Evolutionary conservation across 1,284 basidiomycete genomes (phyloP), one percentile per base, ranked within the genome.

Genomic region (Anthracocystis panici-leucophaei): DNA sequence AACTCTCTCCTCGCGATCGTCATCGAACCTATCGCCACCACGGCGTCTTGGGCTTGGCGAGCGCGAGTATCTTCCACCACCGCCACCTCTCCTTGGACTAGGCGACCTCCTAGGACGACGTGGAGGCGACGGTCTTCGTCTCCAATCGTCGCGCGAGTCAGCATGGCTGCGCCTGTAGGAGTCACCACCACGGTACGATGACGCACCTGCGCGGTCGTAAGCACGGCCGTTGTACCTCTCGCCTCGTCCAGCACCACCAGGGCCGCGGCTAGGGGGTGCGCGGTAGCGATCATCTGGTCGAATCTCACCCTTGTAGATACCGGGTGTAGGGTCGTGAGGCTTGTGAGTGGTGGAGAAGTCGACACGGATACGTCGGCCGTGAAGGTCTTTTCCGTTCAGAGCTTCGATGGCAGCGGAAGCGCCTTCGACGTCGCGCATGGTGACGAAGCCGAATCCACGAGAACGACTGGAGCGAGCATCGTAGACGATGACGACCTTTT

Each of bases 381-480:
- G 96, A 62, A 99, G 88, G 77, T 96, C 94, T 92, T 95, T 87
- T 55, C 96, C 95, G 84, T 98, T 99, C 51, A 99, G 88, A 82
- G 94, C 93, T 73, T 92, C 90, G 83, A 99, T 93, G 86, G 93
- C 95, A 48, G 91, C 88, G 29, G 90, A 88, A 2, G 97, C 97
- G 72, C 97, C 95, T 64, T 95, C 94, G 18, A 91, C 89, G 41
- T 89, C 89, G 42, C 89, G 89, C 95, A 99, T 98, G 74, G 92
- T 92, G 85, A 99, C 94, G 86, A 99, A 99, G 42, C 95, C 96
- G 80, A 99, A 99, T 84, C 95, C 97, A 76, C 96, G 92, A 59
- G 95, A 98, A 65, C 97, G 92, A 84, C 95, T 94, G 51, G 94
- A 93, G 93, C 95, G 89, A 86, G 97, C 95, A 87, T 99, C 96